Conservation (phyloP, 2,329 filamentous ascomycete genomes). For the Aspergillus felis region DNA sequence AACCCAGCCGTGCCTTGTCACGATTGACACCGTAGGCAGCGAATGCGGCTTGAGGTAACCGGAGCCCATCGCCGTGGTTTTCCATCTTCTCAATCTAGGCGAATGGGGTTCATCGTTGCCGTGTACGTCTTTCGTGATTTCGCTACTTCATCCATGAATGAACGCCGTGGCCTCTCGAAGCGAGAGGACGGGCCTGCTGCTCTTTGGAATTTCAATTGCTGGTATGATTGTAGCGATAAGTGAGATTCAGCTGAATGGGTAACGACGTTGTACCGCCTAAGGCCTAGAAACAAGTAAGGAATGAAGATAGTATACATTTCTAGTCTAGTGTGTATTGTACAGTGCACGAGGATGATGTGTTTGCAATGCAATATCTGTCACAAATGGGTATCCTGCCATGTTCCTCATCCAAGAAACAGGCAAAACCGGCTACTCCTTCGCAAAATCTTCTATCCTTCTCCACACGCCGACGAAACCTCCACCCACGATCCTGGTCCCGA, state of each 20-base stretch:
- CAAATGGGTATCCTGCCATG: conserved; percentile 1
- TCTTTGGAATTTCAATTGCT: neutral
- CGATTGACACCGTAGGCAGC: conserved; percentile 4
- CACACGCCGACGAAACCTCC: conserved; percentile 52
- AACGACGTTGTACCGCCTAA: neutral
- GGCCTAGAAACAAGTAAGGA: neutral
- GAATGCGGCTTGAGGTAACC: neutral
- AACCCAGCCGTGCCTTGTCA: conserved; percentile 21
- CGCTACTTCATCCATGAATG: conserved; percentile 1
- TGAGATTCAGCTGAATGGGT: neutral
- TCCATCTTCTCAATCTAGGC: conserved; percentile 7
- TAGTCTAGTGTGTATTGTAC: conserved; percentile 6
- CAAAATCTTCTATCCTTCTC: conserved; percentile 38
- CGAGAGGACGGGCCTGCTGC: neutral
- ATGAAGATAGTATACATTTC: neutral
- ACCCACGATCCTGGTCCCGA: conserved; percentile 44
- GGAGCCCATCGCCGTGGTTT: conserved; percentile 7
- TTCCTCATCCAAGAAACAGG: neutral
- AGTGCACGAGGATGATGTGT: neutral
- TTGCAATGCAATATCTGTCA: neutral
- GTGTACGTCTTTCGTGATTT: conserved; percentile 18
- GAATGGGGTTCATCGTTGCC: conserved; percentile 25
- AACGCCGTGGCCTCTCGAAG: neutral
- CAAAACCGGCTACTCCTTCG: conserved; percentile 5
- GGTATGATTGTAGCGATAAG: neutral